Evolutionary conservation across 2,329 filamentous ascomycete genomes (phyloP), one percentile per base, ranked within the genome.

Genomic region (Colletotrichum graminicola): DNA sequence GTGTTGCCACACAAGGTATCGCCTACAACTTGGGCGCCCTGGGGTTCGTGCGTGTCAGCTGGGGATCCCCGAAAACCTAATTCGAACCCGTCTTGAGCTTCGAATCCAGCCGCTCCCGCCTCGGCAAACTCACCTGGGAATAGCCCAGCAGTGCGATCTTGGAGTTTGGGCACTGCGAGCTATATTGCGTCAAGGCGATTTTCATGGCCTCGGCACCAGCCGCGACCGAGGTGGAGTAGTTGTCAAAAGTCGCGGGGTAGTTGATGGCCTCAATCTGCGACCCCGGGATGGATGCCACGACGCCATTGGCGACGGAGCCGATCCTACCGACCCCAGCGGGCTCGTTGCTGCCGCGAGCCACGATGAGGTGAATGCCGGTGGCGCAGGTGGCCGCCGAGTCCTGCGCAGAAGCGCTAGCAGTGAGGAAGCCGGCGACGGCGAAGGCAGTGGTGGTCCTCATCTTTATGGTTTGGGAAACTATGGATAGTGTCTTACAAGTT

Each of bases 141-240:
- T 81, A 84, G 1, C 82, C 83, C 55, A 84, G 59, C 39, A 84
- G 73, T 5, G 81, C 82, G 59, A 84, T 76, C 76, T 83, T 83
- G 64, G 76, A 77, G n/a, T 79, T 72, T 10, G 82, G 82, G 49
- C 83, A 84, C 5, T 75, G 75, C 39, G 75, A 60, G 73, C 75
- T 74, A 71, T 84, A 83, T 29, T 75, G 67, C 16, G 73, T 73
- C 51, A 84, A 69, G 59, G 76, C 74, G 36, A 75, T 54, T 23
- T 76, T 79, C 76, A 83, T 70, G 43, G 75, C 77, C 52, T 76
- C 52, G 51, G 76, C 76, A 36, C 83, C 83, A 5, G 76, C 75
- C n/a, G 41, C 66, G 67, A 82, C 82, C 1, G 83, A 84, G 5
- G 69, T 71, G 8, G 73, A 62, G 73, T 84, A 84, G 62, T 69